Evolutionary conservation across 225 moss, liverwort and hornwort species (phyloP), one percentile per base, ranked within the genome.

Genomic region (Pseudisothecium myosuroides): DNA sequence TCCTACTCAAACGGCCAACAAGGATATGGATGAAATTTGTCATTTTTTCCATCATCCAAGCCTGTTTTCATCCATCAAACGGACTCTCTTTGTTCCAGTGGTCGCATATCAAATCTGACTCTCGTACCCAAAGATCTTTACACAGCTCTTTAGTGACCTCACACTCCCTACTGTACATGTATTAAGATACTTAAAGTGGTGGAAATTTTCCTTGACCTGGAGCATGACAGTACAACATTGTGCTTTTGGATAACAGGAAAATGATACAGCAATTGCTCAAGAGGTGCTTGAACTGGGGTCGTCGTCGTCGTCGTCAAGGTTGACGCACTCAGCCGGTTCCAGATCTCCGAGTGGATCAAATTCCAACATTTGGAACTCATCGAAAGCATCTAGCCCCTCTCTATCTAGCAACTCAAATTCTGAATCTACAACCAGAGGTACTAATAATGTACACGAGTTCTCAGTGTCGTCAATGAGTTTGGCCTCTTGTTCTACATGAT

Each of bases 331-430:
- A 69, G 87, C 41, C 36, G 92, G 83, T 71, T 79, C 87, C 54
- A 83, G 34, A 80, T 89, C 79, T 79, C 61, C 90, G 14, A 90
- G 76, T 47, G 92, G 92, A 86, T 91, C 84, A 52, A 82, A 89
- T 64, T 92, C 92, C 55, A 91, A 71, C 68, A 92, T 67, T 89
- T 89, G 91, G 75, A 94, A 91, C 85, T 55, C 91, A 41, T 89
- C 86, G 20, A 79, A 88, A 85, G 85, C 65, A 45, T 86, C 90
- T 10, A 83, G 61, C 37, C 80, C 83, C 23, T 80, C 84, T 47
- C 76, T 74, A 47, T 43, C 89, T 39, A 62, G 56, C 45, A 87
- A 82, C 76, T 22, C 60, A 50, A 52, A 78, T 37, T 85, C 82
- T 34, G 81, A 85, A 61, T 84, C 47, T 55, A 69, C 62, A 81